Evolutionary conservation across 2,329 filamentous ascomycete genomes (phyloP), one percentile per base, ranked within the genome.

Genomic region (Venturia nashicola): DNA sequence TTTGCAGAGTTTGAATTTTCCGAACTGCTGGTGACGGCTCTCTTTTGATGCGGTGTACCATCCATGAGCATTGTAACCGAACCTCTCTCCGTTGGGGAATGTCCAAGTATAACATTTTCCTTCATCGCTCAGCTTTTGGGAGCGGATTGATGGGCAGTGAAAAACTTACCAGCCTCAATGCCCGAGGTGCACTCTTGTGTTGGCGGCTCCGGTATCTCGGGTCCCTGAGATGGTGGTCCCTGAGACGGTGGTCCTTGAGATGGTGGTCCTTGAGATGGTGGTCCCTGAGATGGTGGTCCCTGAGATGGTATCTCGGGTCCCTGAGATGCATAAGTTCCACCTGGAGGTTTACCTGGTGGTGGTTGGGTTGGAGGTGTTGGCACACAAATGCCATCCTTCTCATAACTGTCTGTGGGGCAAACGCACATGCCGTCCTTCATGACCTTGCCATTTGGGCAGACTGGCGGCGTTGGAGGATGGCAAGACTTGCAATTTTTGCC

Each of bases 91-190:
- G 11, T 48, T 46, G 34, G 42, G 42, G 34, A 46, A 43, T 16
- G 60, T 62, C 40, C 42, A 62, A n/a, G 60, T 62, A 43, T 62
- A 48, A 43, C 60, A 62, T 51, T 62, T 62, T 16, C 60, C 60
- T 62, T 5, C 14, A 4, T 16, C 18, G 20, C 11, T 62, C 23
- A 51, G 42, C 11, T n/a, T 20, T n/a, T 8, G 1, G 11, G 18
- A 20, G 5, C 32, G 2, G 1, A 4, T 34, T 23, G 27, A 36
- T 16, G 0, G 43, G 27, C n/a, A 7, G 20, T 14, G 20, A 9
- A 36, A n/a, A 18, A 18, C 44, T 39, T 48, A 62, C 60, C 60
- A 46, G 60, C 44, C 44, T 43, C 16, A 11, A 62, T 46, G 23
- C 60, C 60, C 5, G 60, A 62, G 4, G 40, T 34, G 43, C 60